Conservation (phyloP, 345 rosid species). For the Boechera divaricarpa region DNA sequence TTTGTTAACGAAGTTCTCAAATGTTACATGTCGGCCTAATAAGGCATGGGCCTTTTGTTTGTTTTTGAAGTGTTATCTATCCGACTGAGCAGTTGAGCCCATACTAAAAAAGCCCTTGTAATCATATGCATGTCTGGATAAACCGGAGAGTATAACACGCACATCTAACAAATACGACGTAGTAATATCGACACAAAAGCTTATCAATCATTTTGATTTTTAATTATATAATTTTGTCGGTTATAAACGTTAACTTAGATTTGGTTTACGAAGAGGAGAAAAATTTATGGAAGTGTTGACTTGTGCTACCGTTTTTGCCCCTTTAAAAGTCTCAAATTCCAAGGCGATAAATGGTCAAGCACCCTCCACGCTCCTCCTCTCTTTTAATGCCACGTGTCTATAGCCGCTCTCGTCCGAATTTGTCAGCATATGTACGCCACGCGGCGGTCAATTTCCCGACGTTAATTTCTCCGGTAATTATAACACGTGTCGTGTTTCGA, state of each 20-base stretch:
- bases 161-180: too few species aligned
- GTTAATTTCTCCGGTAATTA: constrained; percentile 8
- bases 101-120: neutral
- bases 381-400: constrained; percentile 28
- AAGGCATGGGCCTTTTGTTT: neutral
- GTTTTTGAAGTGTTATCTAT: neutral
- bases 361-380: constrained; percentile 43
- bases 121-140: neutral
- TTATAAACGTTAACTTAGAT: constrained; percentile 20
- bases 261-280: neutral
- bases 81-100: neutral
- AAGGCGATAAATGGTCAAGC: constrained; percentile 42
- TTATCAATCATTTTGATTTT: constrained; percentile 18
- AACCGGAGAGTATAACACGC: neutral
- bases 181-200: neutral
- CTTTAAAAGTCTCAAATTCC: constrained; percentile 31
- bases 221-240: constrained; percentile 19
- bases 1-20: too few species aligned
- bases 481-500: constrained; percentile 12
- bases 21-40: constrained; percentile 10
- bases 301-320: constrained; percentile 23
- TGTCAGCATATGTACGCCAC: constrained; percentile 40
- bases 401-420: constrained; percentile 24
- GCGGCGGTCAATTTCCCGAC: constrained; percentile 31
- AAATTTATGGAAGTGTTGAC: constrained; percentile 8